A percentile compares a stretch with the other conserved stretches of the same genome.
These are phyloP conservation scores for Pholiota microspora DNA, from an alignment of 768 basidiomycete species.

Conservation along the genomic window DNA sequence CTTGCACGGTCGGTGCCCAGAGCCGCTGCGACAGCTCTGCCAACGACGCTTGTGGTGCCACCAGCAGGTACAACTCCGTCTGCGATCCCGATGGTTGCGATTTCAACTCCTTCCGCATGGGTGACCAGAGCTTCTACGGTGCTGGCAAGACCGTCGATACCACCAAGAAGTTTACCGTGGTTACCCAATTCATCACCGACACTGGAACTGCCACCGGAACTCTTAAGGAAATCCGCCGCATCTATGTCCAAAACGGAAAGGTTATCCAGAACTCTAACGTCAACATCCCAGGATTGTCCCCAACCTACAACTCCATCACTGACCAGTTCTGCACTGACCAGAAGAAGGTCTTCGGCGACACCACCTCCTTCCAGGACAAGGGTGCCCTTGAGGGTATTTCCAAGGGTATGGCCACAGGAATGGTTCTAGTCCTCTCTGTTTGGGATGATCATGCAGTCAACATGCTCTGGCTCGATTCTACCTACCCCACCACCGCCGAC, in stretches of 20 bases:
- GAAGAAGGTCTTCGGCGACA: constrained; percentile 47
- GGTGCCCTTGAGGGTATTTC: constrained; percentile 40
- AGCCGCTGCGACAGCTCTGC: constrained; percentile 36
- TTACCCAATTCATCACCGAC: constrained; percentile 55
- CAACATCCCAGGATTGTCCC: constrained; percentile 41
- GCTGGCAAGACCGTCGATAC: constrained; percentile 49
- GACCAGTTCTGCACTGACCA: constrained; percentile 45
- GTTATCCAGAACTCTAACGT: constrained; percentile 50
- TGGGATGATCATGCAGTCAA: constrained; percentile 53
- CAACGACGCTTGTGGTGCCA: constrained; percentile 32
- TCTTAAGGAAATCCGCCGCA: constrained; percentile 50
- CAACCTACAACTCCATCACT: constrained; percentile 44
- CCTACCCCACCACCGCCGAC: constrained; percentile 35
- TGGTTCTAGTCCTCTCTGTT: constrained; percentile 48
- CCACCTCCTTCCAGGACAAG: constrained; percentile 38
- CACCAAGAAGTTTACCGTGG: constrained; percentile 48
- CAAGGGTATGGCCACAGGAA: constrained; percentile 36
- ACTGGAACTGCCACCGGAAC: constrained; percentile 43
- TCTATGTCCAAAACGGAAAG: constrained; percentile 53
- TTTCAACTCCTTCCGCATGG: constrained; percentile 63
- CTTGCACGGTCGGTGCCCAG: constrained; percentile 39
- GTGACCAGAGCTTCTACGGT: constrained; percentile 45
- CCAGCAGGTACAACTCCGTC: constrained; percentile 37
- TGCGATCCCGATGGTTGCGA: constrained; percentile 61
- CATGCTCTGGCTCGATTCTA: constrained; percentile 57